Evolutionary conservation across 176 grass and related monocot genomes (phyloP).

Genomic region (Puya raimondii): DNA sequence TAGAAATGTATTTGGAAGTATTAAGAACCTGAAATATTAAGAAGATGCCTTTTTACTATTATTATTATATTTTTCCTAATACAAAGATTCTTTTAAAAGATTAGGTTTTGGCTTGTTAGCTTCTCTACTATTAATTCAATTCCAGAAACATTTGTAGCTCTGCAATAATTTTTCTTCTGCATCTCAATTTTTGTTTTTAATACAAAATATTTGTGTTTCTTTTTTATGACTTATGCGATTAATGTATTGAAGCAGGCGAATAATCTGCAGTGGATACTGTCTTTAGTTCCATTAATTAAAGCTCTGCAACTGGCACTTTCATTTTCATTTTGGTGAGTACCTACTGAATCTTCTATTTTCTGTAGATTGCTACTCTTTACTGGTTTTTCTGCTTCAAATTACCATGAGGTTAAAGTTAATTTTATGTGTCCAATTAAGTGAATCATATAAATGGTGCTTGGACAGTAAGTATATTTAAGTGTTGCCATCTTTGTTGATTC

Average conservation of each 20-base stretch:
- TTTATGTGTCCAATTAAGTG: no score
- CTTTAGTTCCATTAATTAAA: conserved; percentile 66
- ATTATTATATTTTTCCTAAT: background rate
- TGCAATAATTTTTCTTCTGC: no score
- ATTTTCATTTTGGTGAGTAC: conserved; percentile 75
- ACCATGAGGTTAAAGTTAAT: no score
- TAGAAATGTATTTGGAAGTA: no score
- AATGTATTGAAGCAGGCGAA: conserved; percentile 33
- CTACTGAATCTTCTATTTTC: background rate
- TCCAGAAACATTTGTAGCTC: no score
- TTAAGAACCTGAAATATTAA: no score
- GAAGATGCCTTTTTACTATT: no score
- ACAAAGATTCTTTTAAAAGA: background rate
- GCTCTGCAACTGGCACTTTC: conserved; percentile 78
- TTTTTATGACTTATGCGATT: conserved; percentile 2
- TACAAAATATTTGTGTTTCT: background rate
- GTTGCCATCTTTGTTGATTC: no score
- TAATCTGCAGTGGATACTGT: conserved; percentile 88
- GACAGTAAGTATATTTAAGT: no score
- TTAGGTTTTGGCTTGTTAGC: background rate
- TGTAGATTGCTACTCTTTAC: background rate
- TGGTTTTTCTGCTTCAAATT: background rate
- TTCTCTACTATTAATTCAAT: background rate
- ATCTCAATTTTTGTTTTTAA: no score
- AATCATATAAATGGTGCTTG: no score